Evolutionary conservation across 2,329 filamentous ascomycete species (phyloP).

Genomic region (Beauveria australis): DNA sequence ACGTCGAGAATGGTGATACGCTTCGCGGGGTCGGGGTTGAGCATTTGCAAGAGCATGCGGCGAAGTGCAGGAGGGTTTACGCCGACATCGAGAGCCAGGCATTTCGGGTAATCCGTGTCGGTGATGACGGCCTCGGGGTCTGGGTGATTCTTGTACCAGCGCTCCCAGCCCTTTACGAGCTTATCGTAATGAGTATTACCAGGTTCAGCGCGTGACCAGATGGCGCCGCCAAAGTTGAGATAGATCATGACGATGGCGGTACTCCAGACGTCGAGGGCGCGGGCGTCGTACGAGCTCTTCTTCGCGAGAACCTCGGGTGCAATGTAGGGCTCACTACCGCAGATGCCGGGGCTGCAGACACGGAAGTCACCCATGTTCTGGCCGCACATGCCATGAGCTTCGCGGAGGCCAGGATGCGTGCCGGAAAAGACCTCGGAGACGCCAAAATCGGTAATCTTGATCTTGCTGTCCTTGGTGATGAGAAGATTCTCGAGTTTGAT

Average conservation of each 20-base stretch:
- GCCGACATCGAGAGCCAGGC: slow-evolving; percentile 54
- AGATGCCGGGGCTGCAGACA: slow-evolving; percentile 69
- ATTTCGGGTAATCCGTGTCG: slow-evolving; percentile 58
- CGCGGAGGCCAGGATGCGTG: slow-evolving; percentile 68
- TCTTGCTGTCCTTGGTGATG: slow-evolving; percentile 66
- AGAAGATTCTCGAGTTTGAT: slow-evolving; percentile 86
- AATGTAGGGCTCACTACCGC: slow-evolving; percentile 79
- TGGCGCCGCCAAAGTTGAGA: slow-evolving; percentile 61
- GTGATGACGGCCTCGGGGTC: slow-evolving; percentile 30
- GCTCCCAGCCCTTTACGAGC: slow-evolving; percentile 60
- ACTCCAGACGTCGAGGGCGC: slow-evolving; percentile 78
- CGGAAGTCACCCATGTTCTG: slow-evolving; percentile 63
- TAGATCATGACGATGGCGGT: slow-evolving; percentile 76
- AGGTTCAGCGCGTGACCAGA: slow-evolving; percentile 63
- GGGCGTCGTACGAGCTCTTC: slow-evolving; percentile 59
- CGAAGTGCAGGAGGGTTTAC: slow-evolving; percentile 62
- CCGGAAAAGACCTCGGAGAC: slow-evolving; percentile 81
- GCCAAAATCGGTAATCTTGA: slow-evolving; percentile 90
- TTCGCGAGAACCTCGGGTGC: slow-evolving; percentile 75
- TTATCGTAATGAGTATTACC: slow-evolving; percentile 53
- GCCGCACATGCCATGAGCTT: slow-evolving; percentile 65
- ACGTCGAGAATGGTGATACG: slow-evolving; percentile 64
- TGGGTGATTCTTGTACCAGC: slow-evolving; percentile 51
- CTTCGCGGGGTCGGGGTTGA: slow-evolving; percentile 66
- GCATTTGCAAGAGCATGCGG: slow-evolving; percentile 68